Evolutionary conservation across 169 alveolate species (phyloP), one percentile per base, ranked within the genome.

Genomic region (Neospora caninum): DNA sequence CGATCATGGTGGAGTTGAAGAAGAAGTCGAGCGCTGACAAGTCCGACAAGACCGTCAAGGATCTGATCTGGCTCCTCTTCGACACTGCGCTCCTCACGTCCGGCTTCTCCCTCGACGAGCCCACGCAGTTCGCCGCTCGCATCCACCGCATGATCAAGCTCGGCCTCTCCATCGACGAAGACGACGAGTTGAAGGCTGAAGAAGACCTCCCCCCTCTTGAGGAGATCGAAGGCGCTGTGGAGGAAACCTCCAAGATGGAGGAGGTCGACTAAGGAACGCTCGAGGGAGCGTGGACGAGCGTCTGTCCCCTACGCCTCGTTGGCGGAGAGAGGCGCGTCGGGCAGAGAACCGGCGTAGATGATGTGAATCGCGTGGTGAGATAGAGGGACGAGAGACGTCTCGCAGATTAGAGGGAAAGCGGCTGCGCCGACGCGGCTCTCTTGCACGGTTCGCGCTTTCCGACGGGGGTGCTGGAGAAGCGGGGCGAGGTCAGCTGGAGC

Each of bases 41-140:
- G 97, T 97, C 99, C 82, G 99, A 99, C 96, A 99, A 99, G 98
- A 99, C 99, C 39, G 99, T 99, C 87, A 99, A 99, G 98, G 99
- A 99, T 95, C 97, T 99, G 94, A 98, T 99, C 95, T 99, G 99
- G 99, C 97, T 99, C 78, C 98, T 99, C 82, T 99, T 97, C 98
- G 99, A 99, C 95, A 99, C 99, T 41, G 98, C 99, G 73, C 98
- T 99, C 86, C 97, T 99, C 88, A 99, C 99, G 91, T 99, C 99
- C 64, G 99, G 99, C 78, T 99, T 99, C 99, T 97, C 99, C 95
- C 98, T 99, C 67, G 99, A 99, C 86, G 99, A 99, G 94, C 99
- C 99, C 92, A 99, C 99, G 91, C 98, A 98, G 95, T 99, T 99
- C 97, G 99, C 99, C 88, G 98, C 98, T 92, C 98, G 99, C 97